A percentile compares a stretch with the other conserved stretches of the same genome.
Conservation (phyloP, 805 yeast species). For the Candida taoyuanica region DNA sequence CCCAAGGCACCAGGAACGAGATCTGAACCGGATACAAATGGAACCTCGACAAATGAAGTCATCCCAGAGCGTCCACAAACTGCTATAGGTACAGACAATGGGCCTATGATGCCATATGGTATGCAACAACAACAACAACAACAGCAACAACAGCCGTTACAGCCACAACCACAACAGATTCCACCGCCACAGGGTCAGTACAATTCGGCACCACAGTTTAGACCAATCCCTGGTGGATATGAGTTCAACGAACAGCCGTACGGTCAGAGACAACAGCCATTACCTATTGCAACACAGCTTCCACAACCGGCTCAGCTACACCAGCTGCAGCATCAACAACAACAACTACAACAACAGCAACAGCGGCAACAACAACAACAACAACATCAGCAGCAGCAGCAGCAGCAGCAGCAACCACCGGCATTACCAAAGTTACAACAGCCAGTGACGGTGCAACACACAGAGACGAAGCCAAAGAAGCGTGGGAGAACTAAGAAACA, state of each 20-base stretch:
- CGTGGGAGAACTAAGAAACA: conserved; percentile 5
- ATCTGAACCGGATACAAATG: conserved; percentile 21
- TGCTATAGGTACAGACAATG: conserved; percentile 8
- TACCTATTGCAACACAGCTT: too few relatives aligned
- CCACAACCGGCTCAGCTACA: too few relatives aligned
- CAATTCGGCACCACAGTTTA: too few relatives aligned
- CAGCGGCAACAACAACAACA: too few relatives aligned
- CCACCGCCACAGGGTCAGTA: background rate
- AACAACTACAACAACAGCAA: background rate
- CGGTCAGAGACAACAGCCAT: too few relatives aligned
- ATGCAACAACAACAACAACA: conserved; percentile 5
- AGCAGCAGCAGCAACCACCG: background rate
- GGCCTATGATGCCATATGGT: conserved; percentile 3
- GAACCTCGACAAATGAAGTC: background rate
- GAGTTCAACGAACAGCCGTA: too few relatives aligned
- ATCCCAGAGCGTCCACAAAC: conserved; percentile 12
- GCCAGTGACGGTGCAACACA: background rate
- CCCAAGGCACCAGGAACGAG: conserved; percentile 18
- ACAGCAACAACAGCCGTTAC: conserved; percentile 2
- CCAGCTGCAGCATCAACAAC: background rate
- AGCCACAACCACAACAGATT: background rate
- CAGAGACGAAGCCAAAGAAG: conserved; percentile 4
- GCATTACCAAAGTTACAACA: background rate
- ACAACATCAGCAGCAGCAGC: too few relatives aligned
- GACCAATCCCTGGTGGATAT: too few relatives aligned